phyloP scores from a whole-genome alignment of 306 rosid genomes.

The Betula pendula region DNA sequence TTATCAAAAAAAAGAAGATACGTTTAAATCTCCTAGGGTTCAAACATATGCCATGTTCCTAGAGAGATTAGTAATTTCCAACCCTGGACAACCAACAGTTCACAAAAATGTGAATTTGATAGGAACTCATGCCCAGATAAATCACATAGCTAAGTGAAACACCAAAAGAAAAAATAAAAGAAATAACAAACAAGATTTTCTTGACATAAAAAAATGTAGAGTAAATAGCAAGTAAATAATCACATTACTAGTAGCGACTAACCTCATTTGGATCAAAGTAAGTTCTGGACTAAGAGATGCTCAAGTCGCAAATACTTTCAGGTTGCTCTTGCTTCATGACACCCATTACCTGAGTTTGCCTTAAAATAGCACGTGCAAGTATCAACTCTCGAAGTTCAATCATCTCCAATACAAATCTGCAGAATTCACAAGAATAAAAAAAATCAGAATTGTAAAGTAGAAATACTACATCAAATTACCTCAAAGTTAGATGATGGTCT shows the following conservation, averaged over 20 bases:
- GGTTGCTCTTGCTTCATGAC: slow-evolving; percentile 99
- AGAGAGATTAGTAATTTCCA: neutral
- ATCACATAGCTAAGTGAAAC: neutral
- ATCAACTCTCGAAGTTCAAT: slow-evolving; percentile 95
- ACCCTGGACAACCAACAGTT: neutral
- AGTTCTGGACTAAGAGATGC: slow-evolving; percentile 91
- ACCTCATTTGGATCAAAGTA: slow-evolving; percentile 99
- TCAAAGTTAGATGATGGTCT: neutral
- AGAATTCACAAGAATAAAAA: slow-evolving; percentile 11
- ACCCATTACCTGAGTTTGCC: slow-evolving; percentile 99
- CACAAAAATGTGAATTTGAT: neutral
- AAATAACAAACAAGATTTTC: neutral
- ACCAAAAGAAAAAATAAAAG: neutral
- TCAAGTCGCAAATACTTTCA: slow-evolving; percentile 98
- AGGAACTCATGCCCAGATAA: neutral
- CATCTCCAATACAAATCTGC: slow-evolving; percentile 98
- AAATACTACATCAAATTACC: neutral
- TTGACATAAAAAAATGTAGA: slow-evolving; percentile 12
- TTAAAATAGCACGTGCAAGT: slow-evolving; percentile 90
- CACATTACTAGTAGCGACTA: slow-evolving; percentile 6
- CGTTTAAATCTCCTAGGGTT: neutral
- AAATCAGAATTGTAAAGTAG: neutral
- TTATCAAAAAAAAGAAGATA: no score
- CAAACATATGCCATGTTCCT: neutral
- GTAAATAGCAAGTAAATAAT: slow-evolving; percentile 2